Evolutionary conservation across 257 asterid genomes (phyloP), one percentile per base, ranked within the genome.

Genomic region (Solanum sejunctum): DNA sequence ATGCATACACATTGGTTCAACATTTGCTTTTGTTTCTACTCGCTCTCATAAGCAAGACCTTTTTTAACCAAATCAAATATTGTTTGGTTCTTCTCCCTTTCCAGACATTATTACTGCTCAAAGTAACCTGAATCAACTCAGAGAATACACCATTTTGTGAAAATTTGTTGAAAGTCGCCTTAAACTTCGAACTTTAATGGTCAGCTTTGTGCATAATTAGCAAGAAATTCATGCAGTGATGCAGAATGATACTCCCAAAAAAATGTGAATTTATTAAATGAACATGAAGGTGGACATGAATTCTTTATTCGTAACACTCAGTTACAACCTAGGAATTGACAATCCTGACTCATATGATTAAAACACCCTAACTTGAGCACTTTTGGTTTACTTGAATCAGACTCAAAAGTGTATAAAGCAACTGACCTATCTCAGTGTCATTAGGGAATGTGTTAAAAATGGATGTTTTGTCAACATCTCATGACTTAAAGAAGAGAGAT

Each of bases 91-190:
- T 55, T 55, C 60, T 57, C 26, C 26, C 64, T n/a, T n/a, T n/a
- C n/a, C n/a, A n/a, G n/a, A n/a, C n/a, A n/a, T n/a, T n/a, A n/a
- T n/a, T n/a, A n/a, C n/a, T 89, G 77, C 82, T 86, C 77, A 28
- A 78, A 86, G 39, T 47, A 26, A 67, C 88, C 89, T 87, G 87
- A 82, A 88, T 82, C 83, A n/a, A 82, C 54, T 54, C 81, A 49
- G 54, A 47, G 18, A 79, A 12, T 80, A 61, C 84, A 81, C 56
- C 2, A 66, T 54, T 18, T 73, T 45, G 41, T 73, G 58, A 73
- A 73, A 73, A 45, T 10, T 73, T 45, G 81, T 73, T 73, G 81
- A 73, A 21, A 73, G 81, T 73, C 2, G 4, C 17, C 58, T 45
- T 47, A 7, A 28, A 21, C 18, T 47, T 21, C 58, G 13, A 73